A percentile compares a stretch with the other conserved stretches of the same genome.
These are phyloP conservation scores for Polyporus tsugae DNA, from an alignment of 1,284 basidiomycete species.

Conservation along the genomic window DNA sequence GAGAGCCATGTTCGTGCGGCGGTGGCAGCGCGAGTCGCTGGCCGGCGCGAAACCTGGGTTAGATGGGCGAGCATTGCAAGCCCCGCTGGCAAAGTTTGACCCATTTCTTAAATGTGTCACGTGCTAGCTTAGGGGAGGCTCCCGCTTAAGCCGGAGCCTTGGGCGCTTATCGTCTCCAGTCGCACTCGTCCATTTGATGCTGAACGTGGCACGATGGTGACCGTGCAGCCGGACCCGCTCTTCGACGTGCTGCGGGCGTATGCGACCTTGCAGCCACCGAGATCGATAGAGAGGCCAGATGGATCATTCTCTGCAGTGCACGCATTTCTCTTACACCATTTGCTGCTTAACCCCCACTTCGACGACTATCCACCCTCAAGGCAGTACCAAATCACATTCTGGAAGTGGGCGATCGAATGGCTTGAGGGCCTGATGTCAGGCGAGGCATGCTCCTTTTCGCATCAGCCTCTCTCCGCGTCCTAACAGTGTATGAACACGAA, in stretches of 20 bases:
- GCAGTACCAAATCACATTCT: conserved; percentile 69
- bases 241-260: conserved; percentile 60
- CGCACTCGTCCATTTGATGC: neutral
- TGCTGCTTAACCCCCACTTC: conserved; percentile 63
- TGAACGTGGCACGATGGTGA: conserved; percentile 2
- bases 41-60: conserved; percentile 37
- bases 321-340: conserved; percentile 57
- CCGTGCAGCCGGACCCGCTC: conserved; percentile 25
- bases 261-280: conserved; percentile 59
- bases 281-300: conserved; percentile 49
- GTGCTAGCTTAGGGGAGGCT: conserved; percentile 31
- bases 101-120: conserved; percentile 29
- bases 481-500: conserved; percentile 32
- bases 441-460: conserved; percentile 48
- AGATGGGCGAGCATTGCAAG: conserved; percentile 44
- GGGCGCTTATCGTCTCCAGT: neutral
- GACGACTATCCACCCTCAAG: conserved; percentile 63
- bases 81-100: conserved; percentile 38
- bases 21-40: conserved; percentile 11
- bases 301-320: conserved; percentile 48
- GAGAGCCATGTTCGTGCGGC: conserved; percentile 28
- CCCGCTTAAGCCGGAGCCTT: neutral
- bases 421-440: conserved; percentile 55
- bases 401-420: conserved; percentile 70
- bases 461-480: neutral